Conservation (phyloP, 805 yeast genomes). For the Debaryomyces maramus region DNA sequence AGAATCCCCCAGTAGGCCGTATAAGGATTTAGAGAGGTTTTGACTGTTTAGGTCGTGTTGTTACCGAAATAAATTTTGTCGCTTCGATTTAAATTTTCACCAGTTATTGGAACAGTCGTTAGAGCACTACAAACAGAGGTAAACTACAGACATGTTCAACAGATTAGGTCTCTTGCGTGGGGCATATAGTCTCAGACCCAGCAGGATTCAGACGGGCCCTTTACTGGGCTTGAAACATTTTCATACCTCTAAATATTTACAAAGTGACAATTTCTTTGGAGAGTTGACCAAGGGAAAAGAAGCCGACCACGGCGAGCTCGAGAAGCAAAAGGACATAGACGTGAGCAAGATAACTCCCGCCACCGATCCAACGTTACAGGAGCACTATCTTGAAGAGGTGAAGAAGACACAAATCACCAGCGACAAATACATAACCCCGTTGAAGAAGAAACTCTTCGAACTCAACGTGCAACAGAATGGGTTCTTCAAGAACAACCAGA, state of each 20-base stretch:
- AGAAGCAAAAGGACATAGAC: constrained; percentile 8
- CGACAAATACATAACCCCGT: constrained; percentile 66
- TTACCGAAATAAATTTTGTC: background rate
- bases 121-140: background rate
- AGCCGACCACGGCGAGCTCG: constrained; percentile 3
- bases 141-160: constrained; percentile 3
- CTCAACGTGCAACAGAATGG: constrained; percentile 61
- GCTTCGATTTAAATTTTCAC: constrained; percentile 1
- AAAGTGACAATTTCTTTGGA: constrained; percentile 27
- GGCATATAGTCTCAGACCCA: constrained; percentile 5
- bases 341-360: constrained; percentile 24
- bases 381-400: constrained; percentile 48
- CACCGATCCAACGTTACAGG: constrained; percentile 44
- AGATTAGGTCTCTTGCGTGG: constrained; percentile 6
- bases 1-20: background rate
- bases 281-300: constrained; percentile 28
- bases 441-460: constrained; percentile 65
- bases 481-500: constrained; percentile 64
- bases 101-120: background rate
- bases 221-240: constrained; percentile 6
- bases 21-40: background rate
- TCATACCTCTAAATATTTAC: constrained; percentile 12
- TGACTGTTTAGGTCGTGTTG: background rate
- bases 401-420: constrained; percentile 42
- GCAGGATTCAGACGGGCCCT: constrained; percentile 3